phyloP scores from a whole-genome alignment of 2,329 filamentous ascomycete genomes.

The Talaromyces pinophilus region DNA sequence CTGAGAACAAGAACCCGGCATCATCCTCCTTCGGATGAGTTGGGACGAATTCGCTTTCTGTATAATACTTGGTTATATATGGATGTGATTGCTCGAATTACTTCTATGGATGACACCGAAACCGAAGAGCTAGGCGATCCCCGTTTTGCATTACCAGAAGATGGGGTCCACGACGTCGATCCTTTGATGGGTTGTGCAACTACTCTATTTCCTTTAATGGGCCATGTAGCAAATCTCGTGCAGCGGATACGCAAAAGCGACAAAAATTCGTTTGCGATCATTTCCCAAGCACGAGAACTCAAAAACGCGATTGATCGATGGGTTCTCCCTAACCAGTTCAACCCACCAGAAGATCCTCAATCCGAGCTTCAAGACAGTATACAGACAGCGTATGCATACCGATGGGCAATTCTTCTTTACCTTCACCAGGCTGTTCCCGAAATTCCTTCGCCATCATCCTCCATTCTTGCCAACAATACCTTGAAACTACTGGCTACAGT shows the following conservation, averaged over 20 bases:
- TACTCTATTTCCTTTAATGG: slow-evolving; percentile 68
- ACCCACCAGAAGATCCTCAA: slow-evolving; percentile 64
- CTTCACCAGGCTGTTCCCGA: slow-evolving; percentile 69
- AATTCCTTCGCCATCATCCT: slow-evolving; percentile 60
- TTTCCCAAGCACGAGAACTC: slow-evolving; percentile 63
- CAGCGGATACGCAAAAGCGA: slow-evolving; percentile 58
- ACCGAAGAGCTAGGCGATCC: slow-evolving; percentile 47
- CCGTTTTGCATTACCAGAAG: slow-evolving; percentile 45
- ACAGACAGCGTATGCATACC: slow-evolving; percentile 67
- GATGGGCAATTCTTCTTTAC: slow-evolving; percentile 66
- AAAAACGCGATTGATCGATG: slow-evolving; percentile 63
- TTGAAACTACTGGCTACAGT: slow-evolving; percentile 64
- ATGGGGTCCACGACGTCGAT: slow-evolving; percentile 61
- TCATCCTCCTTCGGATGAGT: slow-evolving; percentile 48
- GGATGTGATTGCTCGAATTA: slow-evolving; percentile 70
- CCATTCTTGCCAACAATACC: slow-evolving; percentile 62
- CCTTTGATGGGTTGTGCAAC: slow-evolving; percentile 70
- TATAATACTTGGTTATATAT: slow-evolving; percentile 74
- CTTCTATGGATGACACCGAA: slow-evolving; percentile 61
- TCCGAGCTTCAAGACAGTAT: slow-evolving; percentile 64
- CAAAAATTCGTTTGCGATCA: slow-evolving; percentile 61
- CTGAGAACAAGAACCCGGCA: slow-evolving; percentile 47
- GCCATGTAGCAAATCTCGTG: slow-evolving; percentile 66
- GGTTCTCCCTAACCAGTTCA: slow-evolving; percentile 60
- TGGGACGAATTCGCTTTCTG: slow-evolving; percentile 63